These are phyloP conservation scores for Cupressus sempervirens DNA, from an alignment of 75 land plant species.

Conservation along the genomic window DNA sequence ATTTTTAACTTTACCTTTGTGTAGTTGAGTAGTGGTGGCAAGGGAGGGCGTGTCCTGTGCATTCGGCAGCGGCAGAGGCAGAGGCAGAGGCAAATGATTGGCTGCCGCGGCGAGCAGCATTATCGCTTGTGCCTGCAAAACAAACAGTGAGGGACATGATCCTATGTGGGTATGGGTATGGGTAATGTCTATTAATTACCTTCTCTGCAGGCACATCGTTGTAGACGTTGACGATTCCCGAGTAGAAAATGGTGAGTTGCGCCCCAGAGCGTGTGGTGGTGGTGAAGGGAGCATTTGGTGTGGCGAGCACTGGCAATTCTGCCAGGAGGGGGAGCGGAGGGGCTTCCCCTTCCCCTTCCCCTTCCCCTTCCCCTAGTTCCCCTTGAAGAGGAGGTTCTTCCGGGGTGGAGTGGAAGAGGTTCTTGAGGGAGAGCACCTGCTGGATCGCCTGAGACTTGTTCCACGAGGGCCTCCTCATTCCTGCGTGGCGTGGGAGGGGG, in stretches of 20 bases:
- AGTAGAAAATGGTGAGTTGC: conserved; percentile 54
- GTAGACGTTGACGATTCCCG: conserved; percentile 46
- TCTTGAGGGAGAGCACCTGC: conserved; percentile 66
- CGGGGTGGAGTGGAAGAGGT: conserved; percentile 23
- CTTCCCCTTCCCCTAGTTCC: too few relatives aligned
- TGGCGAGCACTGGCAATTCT: conserved; percentile 6
- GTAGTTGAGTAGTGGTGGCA: not conserved
- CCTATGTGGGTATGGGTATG: too few relatives aligned
- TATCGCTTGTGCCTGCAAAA: conserved; percentile 23
- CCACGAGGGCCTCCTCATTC: conserved; percentile 67
- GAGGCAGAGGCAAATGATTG: not conserved
- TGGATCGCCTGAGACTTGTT: conserved; percentile 79
- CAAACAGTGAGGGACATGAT: not conserved
- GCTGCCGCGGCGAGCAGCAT: conserved; percentile 24
- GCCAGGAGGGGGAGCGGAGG: too few relatives aligned
- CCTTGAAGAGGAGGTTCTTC: too few relatives aligned
- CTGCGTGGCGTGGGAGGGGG: too few relatives aligned
- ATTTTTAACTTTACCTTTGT: not conserved
- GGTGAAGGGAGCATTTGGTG: not conserved
- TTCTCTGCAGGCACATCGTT: conserved; percentile 41
- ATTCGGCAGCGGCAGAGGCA: too few relatives aligned
- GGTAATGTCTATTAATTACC: too few relatives aligned
- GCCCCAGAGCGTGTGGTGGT: not conserved
- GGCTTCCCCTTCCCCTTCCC: too few relatives aligned
- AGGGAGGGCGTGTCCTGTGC: not conserved